Evolutionary conservation across 208 protist genomes (phyloP).

Genomic region (Naegleria gruberi): DNA sequence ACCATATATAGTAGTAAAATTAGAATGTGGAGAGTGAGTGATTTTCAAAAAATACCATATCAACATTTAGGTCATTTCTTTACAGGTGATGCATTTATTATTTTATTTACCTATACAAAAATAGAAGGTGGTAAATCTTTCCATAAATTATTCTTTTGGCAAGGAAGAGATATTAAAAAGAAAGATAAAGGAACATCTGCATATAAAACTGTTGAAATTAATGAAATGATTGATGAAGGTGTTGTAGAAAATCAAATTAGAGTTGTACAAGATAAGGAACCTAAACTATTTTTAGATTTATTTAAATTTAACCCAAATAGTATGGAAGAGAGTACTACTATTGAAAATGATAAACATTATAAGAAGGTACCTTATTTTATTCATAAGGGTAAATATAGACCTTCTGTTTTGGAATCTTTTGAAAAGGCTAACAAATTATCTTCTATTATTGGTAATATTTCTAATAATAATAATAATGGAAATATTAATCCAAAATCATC

Average conservation of each 20-base stretch:
- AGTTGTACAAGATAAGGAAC: conserved; percentile 15
- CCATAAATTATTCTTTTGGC: conserved; percentile 2
- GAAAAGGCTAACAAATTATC: not conserved
- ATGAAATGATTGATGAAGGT: not conserved
- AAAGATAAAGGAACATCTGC: conserved; percentile 1
- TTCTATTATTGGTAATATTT: not conserved
- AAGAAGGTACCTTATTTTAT: not conserved
- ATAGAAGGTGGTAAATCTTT: not conserved
- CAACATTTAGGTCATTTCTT: not conserved
- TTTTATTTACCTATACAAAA: not conserved
- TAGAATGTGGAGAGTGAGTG: not conserved
- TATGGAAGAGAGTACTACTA: no score
- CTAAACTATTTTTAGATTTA: not conserved
- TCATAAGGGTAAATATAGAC: not conserved
- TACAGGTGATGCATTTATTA: not conserved
- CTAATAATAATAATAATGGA: not conserved
- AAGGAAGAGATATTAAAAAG: conserved; percentile 8
- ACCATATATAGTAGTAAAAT: not conserved
- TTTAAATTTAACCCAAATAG: not conserved
- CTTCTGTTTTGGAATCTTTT: not conserved
- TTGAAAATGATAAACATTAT: not conserved
- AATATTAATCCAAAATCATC: no score
- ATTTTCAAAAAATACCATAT: not conserved
- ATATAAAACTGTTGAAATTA: not conserved
- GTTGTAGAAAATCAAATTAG: not conserved